Conservation (phyloP, 495 filamentous ascomycete genomes). For the Annulohypoxylon nitens region DNA sequence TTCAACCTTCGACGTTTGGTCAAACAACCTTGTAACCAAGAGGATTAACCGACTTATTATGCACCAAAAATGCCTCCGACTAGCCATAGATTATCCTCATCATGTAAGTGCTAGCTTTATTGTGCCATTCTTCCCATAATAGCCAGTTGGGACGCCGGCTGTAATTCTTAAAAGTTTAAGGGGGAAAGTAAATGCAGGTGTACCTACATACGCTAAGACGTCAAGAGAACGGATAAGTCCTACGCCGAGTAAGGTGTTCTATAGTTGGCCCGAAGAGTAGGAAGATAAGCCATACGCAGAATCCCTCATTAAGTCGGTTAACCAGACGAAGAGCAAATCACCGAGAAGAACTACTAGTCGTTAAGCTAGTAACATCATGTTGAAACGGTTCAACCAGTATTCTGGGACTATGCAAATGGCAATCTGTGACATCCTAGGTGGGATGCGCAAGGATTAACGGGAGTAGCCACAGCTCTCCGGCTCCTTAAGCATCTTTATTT, state of each 20-base stretch:
- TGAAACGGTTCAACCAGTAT: slow-evolving; percentile 46
- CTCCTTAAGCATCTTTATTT: slow-evolving; percentile 28
- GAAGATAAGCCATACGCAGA: slow-evolving; percentile 15
- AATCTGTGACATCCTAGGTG: slow-evolving; percentile 35
- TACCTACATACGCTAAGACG: slow-evolving; percentile 30
- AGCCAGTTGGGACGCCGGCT: slow-evolving; percentile 46
- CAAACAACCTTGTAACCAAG: slow-evolving; percentile 29
- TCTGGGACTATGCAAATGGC: slow-evolving; percentile 46
- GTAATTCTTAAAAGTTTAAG: slow-evolving; percentile 31
- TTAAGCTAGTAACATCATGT: slow-evolving; percentile 29
- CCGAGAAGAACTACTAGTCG: slow-evolving; percentile 29
- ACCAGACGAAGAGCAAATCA: slow-evolving; percentile 25
- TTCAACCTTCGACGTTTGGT: slow-evolving; percentile 25
- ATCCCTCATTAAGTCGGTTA: slow-evolving; percentile 17
- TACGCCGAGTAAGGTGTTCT: slow-evolving; percentile 33
- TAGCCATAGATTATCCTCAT: slow-evolving; percentile 38
- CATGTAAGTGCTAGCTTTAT: slow-evolving; percentile 45
- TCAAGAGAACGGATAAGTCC: slow-evolving; percentile 36
- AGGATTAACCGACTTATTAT: slow-evolving; percentile 57
- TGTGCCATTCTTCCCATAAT: slow-evolving; percentile 49
- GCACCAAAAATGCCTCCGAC: slow-evolving; percentile 43
- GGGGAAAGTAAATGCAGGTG: slow-evolving; percentile 38
- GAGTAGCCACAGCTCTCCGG: slow-evolving; percentile 38
- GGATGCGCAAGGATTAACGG: slow-evolving; percentile 35
- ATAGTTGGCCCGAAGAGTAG: slow-evolving; percentile 22